Conservation (phyloP, 2,329 filamentous ascomycete species). For the Dothidotthia symphoricarpi region DNA sequence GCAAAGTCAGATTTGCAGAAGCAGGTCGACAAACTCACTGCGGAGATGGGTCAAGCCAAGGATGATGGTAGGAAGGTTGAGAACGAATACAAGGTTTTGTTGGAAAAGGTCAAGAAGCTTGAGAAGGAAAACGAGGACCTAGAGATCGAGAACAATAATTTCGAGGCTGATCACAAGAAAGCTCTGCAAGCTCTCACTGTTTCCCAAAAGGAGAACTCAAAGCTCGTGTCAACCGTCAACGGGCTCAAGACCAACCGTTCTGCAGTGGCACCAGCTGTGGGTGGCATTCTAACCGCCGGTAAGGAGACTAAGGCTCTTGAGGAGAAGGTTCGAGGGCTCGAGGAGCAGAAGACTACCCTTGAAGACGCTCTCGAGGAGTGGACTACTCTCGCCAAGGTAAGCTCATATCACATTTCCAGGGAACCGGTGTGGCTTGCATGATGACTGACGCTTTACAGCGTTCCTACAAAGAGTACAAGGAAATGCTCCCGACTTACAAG, state of each 20-base stretch:
- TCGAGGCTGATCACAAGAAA: constrained; percentile 9
- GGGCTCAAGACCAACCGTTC: constrained; percentile 4
- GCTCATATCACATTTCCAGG: neutral
- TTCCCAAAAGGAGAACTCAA: constrained; percentile 4
- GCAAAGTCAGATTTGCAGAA: constrained; percentile 7
- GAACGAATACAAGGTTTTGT: constrained; percentile 4
- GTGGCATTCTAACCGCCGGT: neutral
- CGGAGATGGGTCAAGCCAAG: constrained; percentile 10
- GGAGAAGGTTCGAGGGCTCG: constrained; percentile 11
- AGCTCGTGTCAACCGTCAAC: neutral
- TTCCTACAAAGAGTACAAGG: constrained; percentile 29
- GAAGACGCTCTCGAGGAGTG: constrained; percentile 18
- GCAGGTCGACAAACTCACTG: constrained; percentile 9
- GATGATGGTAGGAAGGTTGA: constrained; percentile 3
- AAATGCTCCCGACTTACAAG: constrained; percentile 20
- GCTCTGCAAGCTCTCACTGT: neutral
- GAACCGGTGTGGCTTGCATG: neutral
- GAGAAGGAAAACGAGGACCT: constrained; percentile 13
- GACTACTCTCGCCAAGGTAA: constrained; percentile 24
- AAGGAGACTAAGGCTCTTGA: constrained; percentile 2
- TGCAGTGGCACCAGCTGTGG: neutral
- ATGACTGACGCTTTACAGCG: constrained; percentile 14
- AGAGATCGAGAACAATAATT: constrained; percentile 15
- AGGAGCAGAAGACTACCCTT: constrained; percentile 11
- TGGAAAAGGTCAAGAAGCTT: constrained; percentile 10